phyloP scores from a whole-genome alignment of 306 rosid genomes.

The Glycyrrhiza uralensis region DNA sequence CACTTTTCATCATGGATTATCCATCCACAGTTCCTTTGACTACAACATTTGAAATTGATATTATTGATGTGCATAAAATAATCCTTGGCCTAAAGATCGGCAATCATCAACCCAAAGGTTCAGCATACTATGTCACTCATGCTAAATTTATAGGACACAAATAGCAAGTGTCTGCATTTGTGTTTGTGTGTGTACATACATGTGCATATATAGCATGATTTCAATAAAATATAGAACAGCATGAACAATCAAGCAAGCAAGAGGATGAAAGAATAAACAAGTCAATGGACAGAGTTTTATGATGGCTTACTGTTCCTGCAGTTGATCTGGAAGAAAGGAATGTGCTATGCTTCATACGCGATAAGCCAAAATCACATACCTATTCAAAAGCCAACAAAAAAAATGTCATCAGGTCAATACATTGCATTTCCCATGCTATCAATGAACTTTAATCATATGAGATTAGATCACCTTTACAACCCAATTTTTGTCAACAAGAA shows the following conservation, averaged over 20 bases:
- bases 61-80: not conserved
- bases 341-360: slow-evolving; percentile 85
- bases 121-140: not conserved
- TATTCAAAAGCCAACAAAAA: slow-evolving; percentile 28
- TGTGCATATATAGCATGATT: not conserved
- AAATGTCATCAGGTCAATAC: slow-evolving; percentile 8
- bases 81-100: not conserved
- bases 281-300: not conserved
- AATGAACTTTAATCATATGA: slow-evolving; percentile 12
- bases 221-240: not conserved
- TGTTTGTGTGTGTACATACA: not conserved
- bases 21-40: not conserved
- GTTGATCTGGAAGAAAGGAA: slow-evolving; percentile 95
- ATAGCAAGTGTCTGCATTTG: not conserved
- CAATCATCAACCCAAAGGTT: not conserved
- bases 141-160: not conserved
- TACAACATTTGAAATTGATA: not conserved
- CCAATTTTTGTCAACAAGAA: slow-evolving; percentile 90
- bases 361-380: slow-evolving; percentile 96
- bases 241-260: slow-evolving; percentile 1
- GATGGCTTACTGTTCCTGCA: slow-evolving; percentile 81
- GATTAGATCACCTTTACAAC: slow-evolving; percentile 63
- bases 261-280: slow-evolving; percentile 12
- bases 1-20: not conserved
- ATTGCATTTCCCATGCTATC: not conserved